Conservation (phyloP, 108 stramenopile genomes). For the Hondaea fermentalgiana region DNA sequence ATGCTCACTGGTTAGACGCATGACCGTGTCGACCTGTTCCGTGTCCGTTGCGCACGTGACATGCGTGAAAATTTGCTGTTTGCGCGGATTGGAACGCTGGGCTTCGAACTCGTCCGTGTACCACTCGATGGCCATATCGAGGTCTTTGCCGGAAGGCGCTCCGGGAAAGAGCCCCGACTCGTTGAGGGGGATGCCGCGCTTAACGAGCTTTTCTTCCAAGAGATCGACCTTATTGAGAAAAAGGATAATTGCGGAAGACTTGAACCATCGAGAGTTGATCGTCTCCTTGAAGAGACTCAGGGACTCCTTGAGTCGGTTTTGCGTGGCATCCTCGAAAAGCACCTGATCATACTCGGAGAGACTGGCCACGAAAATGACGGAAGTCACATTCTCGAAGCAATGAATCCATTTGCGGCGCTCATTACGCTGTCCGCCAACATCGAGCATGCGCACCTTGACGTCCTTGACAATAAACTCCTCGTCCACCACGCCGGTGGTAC, state of each 20-base stretch:
- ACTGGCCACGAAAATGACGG: slow-evolving; percentile 31
- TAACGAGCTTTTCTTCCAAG: slow-evolving; percentile 18
- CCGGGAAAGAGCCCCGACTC: slow-evolving; percentile 57
- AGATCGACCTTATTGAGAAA: slow-evolving; percentile 39
- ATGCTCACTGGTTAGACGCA: slow-evolving; percentile 27
- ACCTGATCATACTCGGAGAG: slow-evolving; percentile 32
- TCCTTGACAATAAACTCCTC: slow-evolving; percentile 9
- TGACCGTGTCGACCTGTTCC: slow-evolving; percentile 60
- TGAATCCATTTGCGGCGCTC: slow-evolving; percentile 54
- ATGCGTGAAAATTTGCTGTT: slow-evolving; percentile 68
- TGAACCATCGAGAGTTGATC: slow-evolving; percentile 16
- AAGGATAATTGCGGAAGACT: slow-evolving; percentile 21
- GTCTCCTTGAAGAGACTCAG: slow-evolving; percentile 26
- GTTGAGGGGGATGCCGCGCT: neutral
- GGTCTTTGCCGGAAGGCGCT: slow-evolving; percentile 68
- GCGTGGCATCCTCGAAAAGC: slow-evolving; percentile 25
- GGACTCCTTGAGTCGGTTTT: slow-evolving; percentile 29
- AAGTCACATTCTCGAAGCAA: slow-evolving; percentile 31
- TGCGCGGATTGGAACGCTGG: slow-evolving; percentile 44
- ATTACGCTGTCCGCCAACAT: slow-evolving; percentile 51
- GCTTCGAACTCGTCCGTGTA: slow-evolving; percentile 87
- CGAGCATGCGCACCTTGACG: slow-evolving; percentile 33
- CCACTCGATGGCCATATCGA: slow-evolving; percentile 76
- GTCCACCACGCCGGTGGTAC: slow-evolving; percentile 34
- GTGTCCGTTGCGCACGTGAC: slow-evolving; percentile 97